A percentile compares a stretch with the other conserved stretches of the same genome.
These are phyloP conservation scores for Acarospora socialis DNA, from an alignment of 2,329 filamentous ascomycete genomes.

Conservation along the genomic window DNA sequence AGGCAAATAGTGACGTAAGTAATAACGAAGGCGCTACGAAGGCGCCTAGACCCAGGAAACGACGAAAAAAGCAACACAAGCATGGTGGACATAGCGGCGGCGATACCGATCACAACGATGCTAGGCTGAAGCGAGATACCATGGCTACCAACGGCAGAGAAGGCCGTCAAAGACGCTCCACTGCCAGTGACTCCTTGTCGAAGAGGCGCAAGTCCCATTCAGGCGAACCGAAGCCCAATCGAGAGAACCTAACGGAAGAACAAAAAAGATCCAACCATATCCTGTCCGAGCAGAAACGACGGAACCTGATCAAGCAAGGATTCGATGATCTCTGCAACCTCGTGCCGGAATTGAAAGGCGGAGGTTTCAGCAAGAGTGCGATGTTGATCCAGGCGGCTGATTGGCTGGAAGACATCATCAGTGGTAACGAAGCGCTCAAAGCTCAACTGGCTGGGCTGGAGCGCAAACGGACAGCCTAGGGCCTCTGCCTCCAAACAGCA, in stretches of 20 bases:
- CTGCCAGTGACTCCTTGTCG: slow-evolving; percentile 25
- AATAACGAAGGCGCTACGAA: slow-evolving; percentile 1
- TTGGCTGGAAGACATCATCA: slow-evolving; percentile 59
- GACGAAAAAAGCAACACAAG: slow-evolving; percentile 41
- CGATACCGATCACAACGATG: slow-evolving; percentile 7
- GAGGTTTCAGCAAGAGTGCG: slow-evolving; percentile 70
- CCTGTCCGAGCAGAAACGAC: slow-evolving; percentile 70
- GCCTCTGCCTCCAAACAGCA: too few relatives aligned
- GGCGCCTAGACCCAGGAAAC: slow-evolving; percentile 28
- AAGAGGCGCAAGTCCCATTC: slow-evolving; percentile 19
- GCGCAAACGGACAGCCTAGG: too few relatives aligned
- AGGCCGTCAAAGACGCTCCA: slow-evolving; percentile 20
- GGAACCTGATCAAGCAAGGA: slow-evolving; percentile 66
- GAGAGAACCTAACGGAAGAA: slow-evolving; percentile 57
- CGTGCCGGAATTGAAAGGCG: slow-evolving; percentile 59
- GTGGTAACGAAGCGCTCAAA: slow-evolving; percentile 50
- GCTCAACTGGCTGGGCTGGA: slow-evolving; percentile 38
- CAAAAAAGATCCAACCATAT: slow-evolving; percentile 82
- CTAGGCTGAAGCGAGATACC: slow-evolving; percentile 6
- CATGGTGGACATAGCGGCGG: slow-evolving; percentile 31
- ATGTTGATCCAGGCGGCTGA: slow-evolving; percentile 62
- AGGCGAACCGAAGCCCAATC: slow-evolving; percentile 18
- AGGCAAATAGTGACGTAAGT: slow-evolving; percentile 1
- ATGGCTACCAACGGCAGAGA: slow-evolving; percentile 7
- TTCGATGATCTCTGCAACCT: slow-evolving; percentile 68